phyloP scores from a whole-genome alignment of 2,329 filamentous ascomycete species.

The Sporothrix luriei region DNA sequence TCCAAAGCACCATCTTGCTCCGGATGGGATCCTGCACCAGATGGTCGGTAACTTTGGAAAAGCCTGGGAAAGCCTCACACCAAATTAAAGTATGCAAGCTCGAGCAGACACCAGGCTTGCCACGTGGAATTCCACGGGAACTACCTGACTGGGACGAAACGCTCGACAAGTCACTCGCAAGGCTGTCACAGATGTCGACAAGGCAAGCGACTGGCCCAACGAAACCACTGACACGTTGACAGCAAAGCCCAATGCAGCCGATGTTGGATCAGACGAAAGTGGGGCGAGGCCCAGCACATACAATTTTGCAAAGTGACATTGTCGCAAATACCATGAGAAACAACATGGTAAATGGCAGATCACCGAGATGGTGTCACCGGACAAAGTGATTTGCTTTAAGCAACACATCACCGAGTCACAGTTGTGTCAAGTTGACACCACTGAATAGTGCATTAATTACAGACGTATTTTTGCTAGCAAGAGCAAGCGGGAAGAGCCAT shows the following conservation, averaged over 20 bases:
- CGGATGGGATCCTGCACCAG: slow-evolving; percentile 1
- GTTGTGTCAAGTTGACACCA: neutral
- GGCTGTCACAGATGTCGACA: slow-evolving; percentile 1
- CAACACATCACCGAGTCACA: neutral
- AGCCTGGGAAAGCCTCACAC: neutral
- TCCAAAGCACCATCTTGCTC: neutral
- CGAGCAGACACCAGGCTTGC: neutral
- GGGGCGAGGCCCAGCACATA: slow-evolving; percentile 14
- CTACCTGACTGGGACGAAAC: neutral
- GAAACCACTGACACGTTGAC: neutral
- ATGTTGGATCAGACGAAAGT: neutral
- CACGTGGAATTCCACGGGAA: slow-evolving; percentile 9
- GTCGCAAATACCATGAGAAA: slow-evolving; percentile 3
- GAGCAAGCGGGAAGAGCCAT: neutral
- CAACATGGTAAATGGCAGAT: neutral
- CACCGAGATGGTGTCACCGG: slow-evolving; percentile 6
- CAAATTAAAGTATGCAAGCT: neutral
- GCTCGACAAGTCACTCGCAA: neutral
- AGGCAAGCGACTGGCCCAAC: neutral
- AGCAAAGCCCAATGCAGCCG: neutral
- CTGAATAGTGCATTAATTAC: neutral
- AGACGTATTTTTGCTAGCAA: neutral
- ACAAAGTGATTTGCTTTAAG: neutral
- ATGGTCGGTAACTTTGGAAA: neutral
- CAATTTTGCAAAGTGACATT: neutral